Evolutionary conservation across 257 asterid genomes (phyloP).

Genomic region (Penstemon newberryi): DNA sequence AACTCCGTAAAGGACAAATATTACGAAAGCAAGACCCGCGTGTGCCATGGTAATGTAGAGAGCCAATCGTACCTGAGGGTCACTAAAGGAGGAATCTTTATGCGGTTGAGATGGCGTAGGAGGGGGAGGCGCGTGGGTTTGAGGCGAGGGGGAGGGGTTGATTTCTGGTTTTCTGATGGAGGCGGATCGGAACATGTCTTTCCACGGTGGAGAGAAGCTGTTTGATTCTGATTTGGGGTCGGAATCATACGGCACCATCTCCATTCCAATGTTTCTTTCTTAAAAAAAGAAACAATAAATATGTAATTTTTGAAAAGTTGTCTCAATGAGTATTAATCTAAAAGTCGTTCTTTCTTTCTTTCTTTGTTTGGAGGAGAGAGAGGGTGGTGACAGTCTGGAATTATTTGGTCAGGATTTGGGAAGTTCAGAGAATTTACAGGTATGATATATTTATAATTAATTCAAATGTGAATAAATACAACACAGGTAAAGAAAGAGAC

Average conservation of each 20-base stretch:
- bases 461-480: background rate
- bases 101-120: slow-evolving; percentile 23
- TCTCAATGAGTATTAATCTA: background rate
- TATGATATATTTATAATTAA: background rate
- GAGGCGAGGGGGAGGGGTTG: slow-evolving; percentile 36
- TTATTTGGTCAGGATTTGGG: background rate
- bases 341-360: background rate
- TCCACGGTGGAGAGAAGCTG: slow-evolving; percentile 65
- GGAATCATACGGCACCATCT: slow-evolving; percentile 54
- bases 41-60: slow-evolving; percentile 98
- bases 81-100: slow-evolving; percentile 43
- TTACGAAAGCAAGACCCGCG: slow-evolving; percentile 69
- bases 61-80: slow-evolving; percentile 95
- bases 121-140: slow-evolving; percentile 31
- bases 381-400: slow-evolving; percentile 6
- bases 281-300: background rate
- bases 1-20: slow-evolving; percentile 70
- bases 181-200: slow-evolving; percentile 98
- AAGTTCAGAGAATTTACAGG: background rate
- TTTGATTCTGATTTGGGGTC: slow-evolving; percentile 57
- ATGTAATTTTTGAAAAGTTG: background rate
- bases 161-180: slow-evolving; percentile 70
- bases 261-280: slow-evolving; percentile 43
- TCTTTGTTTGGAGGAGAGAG: background rate
- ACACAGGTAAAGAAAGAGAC: background rate